Evolutionary conservation across 345 rosid species (phyloP).

Genomic region (Syzygium aromaticum): DNA sequence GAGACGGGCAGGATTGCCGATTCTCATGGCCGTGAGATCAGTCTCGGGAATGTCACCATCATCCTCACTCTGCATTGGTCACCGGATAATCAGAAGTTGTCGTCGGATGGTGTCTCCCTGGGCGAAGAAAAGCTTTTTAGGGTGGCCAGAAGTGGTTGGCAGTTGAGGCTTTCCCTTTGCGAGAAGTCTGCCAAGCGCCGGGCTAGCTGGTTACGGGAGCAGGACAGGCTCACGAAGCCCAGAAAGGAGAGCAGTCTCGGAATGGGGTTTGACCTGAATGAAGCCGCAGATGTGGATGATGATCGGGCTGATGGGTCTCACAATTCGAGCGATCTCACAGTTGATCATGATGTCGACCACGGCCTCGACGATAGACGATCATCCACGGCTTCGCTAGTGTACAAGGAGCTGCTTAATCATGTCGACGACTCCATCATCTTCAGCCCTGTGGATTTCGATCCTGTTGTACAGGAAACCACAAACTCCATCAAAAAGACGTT

Average conservation of each 20-base stretch:
- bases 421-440: constrained; percentile 59
- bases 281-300: constrained; percentile 53
- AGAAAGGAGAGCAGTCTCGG: constrained; percentile 42
- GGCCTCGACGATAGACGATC: constrained; percentile 37
- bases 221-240: constrained; percentile 39
- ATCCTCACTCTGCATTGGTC: constrained; percentile 66
- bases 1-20: constrained; percentile 84
- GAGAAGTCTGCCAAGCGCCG: constrained; percentile 65
- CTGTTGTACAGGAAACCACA: constrained; percentile 23
- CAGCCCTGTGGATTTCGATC: constrained; percentile 59
- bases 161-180: constrained; percentile 44
- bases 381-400: constrained; percentile 20
- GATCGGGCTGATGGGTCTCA: constrained; percentile 67
- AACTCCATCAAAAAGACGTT: constrained; percentile 44
- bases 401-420: constrained; percentile 42
- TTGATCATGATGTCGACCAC: constrained; percentile 66
- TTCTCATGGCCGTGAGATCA: constrained; percentile 90
- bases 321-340: constrained; percentile 83
- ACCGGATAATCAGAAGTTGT: constrained; percentile 28
- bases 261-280: constrained; percentile 69
- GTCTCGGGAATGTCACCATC: constrained; percentile 78
- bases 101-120: constrained; percentile 18
- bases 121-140: constrained; percentile 58
- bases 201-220: constrained; percentile 55
- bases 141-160: constrained; percentile 61